These are phyloP conservation scores for Botryotinia globosa DNA, from an alignment of 2,329 filamentous ascomycete genomes.

Conservation along the genomic window DNA sequence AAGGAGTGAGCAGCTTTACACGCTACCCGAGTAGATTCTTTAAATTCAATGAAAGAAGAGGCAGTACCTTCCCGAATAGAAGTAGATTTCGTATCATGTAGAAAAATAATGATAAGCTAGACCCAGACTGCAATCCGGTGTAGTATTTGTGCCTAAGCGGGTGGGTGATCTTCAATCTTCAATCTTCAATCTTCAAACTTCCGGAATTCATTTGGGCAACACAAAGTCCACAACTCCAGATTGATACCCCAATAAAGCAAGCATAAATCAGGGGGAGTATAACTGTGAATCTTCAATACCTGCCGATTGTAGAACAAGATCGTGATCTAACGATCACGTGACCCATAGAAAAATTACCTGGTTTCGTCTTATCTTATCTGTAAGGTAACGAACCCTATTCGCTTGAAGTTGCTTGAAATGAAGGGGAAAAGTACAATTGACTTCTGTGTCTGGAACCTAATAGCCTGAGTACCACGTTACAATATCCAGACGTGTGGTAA, in stretches of 20 bases:
- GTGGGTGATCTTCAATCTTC: background rate
- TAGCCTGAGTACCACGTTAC: background rate
- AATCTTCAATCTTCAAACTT: background rate
- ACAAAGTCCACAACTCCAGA: background rate
- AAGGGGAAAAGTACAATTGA: background rate
- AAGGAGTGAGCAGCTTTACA: background rate
- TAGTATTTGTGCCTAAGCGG: background rate
- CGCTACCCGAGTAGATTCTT: background rate
- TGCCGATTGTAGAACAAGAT: background rate
- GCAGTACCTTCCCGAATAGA: background rate
- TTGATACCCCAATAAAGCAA: background rate
- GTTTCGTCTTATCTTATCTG: background rate
- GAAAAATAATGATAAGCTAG: background rate
- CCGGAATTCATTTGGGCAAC: background rate
- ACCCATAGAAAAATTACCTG: background rate
- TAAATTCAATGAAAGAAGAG: background rate
- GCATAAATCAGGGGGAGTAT: background rate
- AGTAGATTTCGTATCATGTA: background rate
- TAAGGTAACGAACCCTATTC: background rate
- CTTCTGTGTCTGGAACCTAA: background rate
- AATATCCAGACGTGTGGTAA: background rate
- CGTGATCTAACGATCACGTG: background rate
- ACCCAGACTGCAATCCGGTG: background rate
- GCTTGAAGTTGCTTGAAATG: conserved; percentile 14
- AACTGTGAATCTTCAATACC: background rate